phyloP scores from a whole-genome alignment of 208 protist species.

The Herpetomonas tarakana region DNA sequence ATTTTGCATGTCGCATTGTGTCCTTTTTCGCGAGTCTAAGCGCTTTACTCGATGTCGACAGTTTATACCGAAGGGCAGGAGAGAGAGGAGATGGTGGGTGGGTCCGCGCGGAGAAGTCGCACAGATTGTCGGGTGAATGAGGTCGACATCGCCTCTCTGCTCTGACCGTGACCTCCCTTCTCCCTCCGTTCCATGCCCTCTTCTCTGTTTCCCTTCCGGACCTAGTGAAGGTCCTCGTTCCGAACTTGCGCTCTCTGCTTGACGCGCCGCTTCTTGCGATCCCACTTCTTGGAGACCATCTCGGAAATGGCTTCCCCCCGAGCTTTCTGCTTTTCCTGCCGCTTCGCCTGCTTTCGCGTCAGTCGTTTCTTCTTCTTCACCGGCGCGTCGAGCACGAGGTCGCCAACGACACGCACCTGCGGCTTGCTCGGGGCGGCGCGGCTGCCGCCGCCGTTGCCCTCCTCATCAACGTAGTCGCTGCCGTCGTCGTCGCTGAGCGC shows the following conservation, averaged over 20 bases:
- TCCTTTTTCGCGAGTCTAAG: too few species aligned
- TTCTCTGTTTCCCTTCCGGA: too few species aligned
- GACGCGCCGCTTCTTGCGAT: conserved; percentile 75
- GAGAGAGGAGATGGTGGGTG: too few species aligned
- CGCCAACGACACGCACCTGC: conserved; percentile 50
- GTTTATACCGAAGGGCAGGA: too few species aligned
- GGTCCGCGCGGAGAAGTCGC: too few species aligned
- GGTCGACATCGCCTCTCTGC: too few species aligned
- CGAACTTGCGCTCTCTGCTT: conserved; percentile 84
- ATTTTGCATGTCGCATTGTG: too few species aligned
- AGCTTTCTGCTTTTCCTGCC: conserved; percentile 58
- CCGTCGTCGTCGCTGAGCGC: conserved; percentile 14
- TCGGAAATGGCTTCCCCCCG: conserved; percentile 52
- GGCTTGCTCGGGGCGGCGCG: conserved; percentile 8
- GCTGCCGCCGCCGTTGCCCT: background rate
- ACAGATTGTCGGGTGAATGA: too few species aligned
- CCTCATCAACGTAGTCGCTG: conserved; percentile 11
- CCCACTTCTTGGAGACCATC: conserved; percentile 57
- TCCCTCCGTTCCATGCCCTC: too few species aligned
- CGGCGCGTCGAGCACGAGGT: conserved; percentile 59
- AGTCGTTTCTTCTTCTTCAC: conserved; percentile 69
- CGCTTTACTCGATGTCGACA: too few species aligned
- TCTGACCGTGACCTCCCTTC: too few species aligned
- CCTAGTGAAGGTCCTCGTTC: conserved; percentile 75
- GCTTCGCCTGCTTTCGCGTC: conserved; percentile 66